These are phyloP conservation scores for Plasmodium gaboni DNA, from an alignment of 169 alveolate genomes.

Conservation along the genomic window DNA sequence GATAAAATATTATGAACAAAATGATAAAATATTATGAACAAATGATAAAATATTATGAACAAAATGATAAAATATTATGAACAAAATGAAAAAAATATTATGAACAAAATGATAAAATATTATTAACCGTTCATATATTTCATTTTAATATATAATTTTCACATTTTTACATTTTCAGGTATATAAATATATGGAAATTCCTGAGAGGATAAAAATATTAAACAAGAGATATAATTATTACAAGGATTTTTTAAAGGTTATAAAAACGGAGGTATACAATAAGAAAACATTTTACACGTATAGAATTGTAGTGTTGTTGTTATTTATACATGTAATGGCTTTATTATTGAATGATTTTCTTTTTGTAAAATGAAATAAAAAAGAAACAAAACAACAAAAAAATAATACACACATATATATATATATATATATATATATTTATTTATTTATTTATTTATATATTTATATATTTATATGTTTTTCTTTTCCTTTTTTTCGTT, in stretches of 20 bases:
- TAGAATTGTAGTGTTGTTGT: conserved; percentile 43
- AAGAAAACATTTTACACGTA: conserved; percentile 54
- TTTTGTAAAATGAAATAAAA: conserved; percentile 20
- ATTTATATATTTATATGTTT: no score
- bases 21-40: no score
- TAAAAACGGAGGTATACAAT: conserved; percentile 63
- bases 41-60: no score
- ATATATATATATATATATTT: no score
- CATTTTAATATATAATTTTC: neutral
- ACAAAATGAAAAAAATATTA: no score
- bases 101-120: neutral
- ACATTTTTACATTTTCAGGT: conserved; percentile 17
- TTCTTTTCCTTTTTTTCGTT: neutral
- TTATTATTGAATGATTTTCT: conserved; percentile 59
- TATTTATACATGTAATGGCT: conserved; percentile 69
- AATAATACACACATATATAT: neutral
- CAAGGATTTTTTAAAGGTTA: conserved; percentile 69
- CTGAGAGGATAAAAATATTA: conserved; percentile 59
- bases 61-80: no score
- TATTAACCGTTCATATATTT: neutral
- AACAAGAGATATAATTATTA: conserved; percentile 70
- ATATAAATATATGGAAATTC: conserved; percentile 75
- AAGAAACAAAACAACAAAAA: neutral
- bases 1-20: no score
- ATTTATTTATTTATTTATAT: no score